Base-by-base conservation (phyloP, 2,329 filamentous ascomycete genomes). In the Leptosphaerulina australis region DNA sequence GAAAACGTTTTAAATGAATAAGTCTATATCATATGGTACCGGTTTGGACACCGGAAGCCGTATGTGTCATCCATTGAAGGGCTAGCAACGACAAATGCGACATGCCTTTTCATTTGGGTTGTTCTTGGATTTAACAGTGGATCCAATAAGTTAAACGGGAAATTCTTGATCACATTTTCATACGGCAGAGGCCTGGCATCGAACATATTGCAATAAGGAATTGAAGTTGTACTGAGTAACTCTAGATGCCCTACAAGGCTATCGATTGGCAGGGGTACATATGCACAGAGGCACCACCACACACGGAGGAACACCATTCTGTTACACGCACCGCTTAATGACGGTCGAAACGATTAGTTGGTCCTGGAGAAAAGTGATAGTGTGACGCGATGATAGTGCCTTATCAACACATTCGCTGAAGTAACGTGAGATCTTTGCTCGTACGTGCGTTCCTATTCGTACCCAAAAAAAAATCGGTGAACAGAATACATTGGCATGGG, bases 231-330 rank as follows among this genome's bases (percentile, higher is more conserved):
- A 11, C 15, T 34, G 20, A 9, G 14, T 7, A 34, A 12, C 15
- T 14, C 22, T 11, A 20, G 3, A 34, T 18, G 29, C 20, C 8
- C 5, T n/a, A 3, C 22, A 12, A 10, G 2, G 15, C 21, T 44
- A n/a, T 25, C 30, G 22, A 44, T 26, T 35, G 22, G 15, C 10
- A 18, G 18, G 29, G 15, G 22, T 44, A 30, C 29, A 34, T 21
- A 35, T 35, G 40, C 30, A 28, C 30, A 34, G 22, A 35, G 40
- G 15, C 40, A 44, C 40, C 22, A 22, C 22, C 40, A 44, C 40
- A 10, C 34, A 15, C 22, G 22, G 30, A 28, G 29, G 21, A 24
- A 33, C 4, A 22, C 20, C 30, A 10, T 24, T 34, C 20, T 43
- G 39, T 43, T 21, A 25, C 31, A 36, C 34, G 31, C 37, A 14